Evolutionary conservation across 148 eudicot species (phyloP), one percentile per base, ranked within the genome.

Genomic region (Nyssa sinensis): DNA sequence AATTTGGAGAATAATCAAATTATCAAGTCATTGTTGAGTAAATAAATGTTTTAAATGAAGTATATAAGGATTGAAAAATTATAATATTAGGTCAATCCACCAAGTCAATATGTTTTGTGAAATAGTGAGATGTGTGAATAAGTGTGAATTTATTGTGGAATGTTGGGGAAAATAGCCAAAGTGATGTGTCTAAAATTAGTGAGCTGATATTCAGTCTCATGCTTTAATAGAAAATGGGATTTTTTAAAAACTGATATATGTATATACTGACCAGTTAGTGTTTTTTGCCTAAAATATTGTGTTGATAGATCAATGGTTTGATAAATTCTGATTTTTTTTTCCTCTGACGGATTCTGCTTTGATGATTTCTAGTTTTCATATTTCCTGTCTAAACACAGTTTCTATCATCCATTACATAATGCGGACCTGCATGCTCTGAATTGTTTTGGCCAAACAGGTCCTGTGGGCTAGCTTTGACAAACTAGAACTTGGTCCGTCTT

Each of bases 401-500:
- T n/a, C 59, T 55, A 19, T 55, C 59, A 6, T 69, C 58, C 27
- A 3, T 69, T 49, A 28, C 37, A 55, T 64, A 21, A 31, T 34
- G 19, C 13, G 58, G 58, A 63, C 64, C 53, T 32, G 21, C 39
- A 59, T 23, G 25, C 49, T 75, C 51, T 70, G 30, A 39, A 51
- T 51, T 74, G 1, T 34, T 66, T 55, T 75, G 74, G 37, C 35
- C 29, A 73, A 80, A 75, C 96, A 95, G 98, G 98, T 95, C 23
- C 59, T 91, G 64, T 95, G 97, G 96, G 90, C 94, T 79, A 90
- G 96, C 85, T 95, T 95, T 71, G 98, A 95, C 85, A 86, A 76
- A 84, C 78, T 95, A 82, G 96, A 95, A 68, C 88, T 90, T 66
- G 78, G 88, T 81, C 81, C 90, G 25, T 69, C 92, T 78, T 70